phyloP scores from a whole-genome alignment of 352 stramenopile species.

The Thalassiosira allenii region DNA sequence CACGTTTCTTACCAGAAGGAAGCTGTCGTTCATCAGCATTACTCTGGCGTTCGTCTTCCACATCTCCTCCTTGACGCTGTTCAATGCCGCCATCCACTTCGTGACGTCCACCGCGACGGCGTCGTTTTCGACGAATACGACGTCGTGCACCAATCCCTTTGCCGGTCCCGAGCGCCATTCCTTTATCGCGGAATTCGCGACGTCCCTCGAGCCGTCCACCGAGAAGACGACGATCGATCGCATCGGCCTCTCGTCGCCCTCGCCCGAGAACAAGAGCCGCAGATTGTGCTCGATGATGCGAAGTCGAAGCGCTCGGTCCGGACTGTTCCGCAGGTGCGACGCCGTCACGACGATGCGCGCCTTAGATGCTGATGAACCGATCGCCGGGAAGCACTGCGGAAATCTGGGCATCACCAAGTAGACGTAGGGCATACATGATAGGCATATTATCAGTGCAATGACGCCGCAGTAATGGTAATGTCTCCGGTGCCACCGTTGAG shows the following conservation, averaged over 20 bases:
- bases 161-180: constrained; percentile 11
- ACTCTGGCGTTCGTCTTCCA: constrained; percentile 14
- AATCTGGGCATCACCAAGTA: too few species aligned
- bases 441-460: too few species aligned
- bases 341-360: constrained; percentile 38
- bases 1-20: constrained; percentile 26
- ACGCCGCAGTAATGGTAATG: too few species aligned
- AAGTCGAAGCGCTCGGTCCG: constrained; percentile 36
- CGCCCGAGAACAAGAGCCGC: constrained; percentile 10
- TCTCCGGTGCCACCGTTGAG: too few species aligned
- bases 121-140: constrained; percentile 45
- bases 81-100: constrained; percentile 48
- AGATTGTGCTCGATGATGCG: constrained; percentile 56
- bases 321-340: constrained; percentile 46
- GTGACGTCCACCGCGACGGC: constrained; percentile 37
- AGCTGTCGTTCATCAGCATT: constrained; percentile 61
- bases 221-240: constrained; percentile 50
- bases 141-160: constrained; percentile 15
- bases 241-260: background rate
- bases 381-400: too few species aligned
- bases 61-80: constrained; percentile 11
- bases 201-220: constrained; percentile 9
- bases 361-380: background rate
- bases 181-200: constrained; percentile 12
- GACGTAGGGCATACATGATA: too few species aligned